A percentile compares a stretch with the other conserved stretches of the same genome.
These are phyloP conservation scores for Paraleonurus japonicus DNA, from an alignment of 257 asterid genomes.

Conservation along the genomic window DNA sequence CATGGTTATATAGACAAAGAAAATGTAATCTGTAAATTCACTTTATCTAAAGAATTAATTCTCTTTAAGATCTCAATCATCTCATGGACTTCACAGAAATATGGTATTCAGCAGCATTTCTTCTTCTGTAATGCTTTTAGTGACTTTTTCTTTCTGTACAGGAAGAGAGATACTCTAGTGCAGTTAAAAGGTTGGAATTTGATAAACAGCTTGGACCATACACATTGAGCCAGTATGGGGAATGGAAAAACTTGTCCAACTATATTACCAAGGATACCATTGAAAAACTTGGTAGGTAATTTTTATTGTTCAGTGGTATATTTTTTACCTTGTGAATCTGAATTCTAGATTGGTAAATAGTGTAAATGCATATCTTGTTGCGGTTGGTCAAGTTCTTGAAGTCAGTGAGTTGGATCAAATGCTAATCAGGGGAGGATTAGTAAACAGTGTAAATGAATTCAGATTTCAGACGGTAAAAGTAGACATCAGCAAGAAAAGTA, in stretches of 20 bases:
- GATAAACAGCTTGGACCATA: constrained; percentile 90
- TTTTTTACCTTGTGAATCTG: not conserved
- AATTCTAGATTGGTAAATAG: constrained; percentile 2
- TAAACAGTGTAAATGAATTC: not conserved
- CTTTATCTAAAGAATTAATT: not conserved
- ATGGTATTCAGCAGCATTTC: not conserved
- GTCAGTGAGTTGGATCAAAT: constrained; percentile 13
- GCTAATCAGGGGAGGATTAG: not conserved
- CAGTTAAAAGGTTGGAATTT: constrained; percentile 84
- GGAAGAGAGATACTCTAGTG: constrained; percentile 73
- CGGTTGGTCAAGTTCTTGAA: not conserved
- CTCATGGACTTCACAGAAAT: not conserved
- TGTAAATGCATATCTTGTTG: constrained; percentile 3
- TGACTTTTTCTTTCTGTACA: constrained; percentile 25
- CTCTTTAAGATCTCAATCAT: constrained; percentile 6
- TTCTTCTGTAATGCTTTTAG: constrained; percentile 7
- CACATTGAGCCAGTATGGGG: constrained; percentile 57
- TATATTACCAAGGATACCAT: constrained; percentile 63
- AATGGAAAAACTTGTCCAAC: constrained; percentile 79
- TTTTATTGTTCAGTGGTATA: constrained; percentile 4
- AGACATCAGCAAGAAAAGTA: not conserved
- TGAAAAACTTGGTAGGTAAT: constrained; percentile 62
- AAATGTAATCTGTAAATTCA: constrained; percentile 8
- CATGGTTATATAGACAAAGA: not conserved
- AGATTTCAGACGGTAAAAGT: constrained; percentile 1